Evolutionary conservation across 192 early-diverging fungal species (phyloP), one percentile per base, ranked within the genome.

Genomic region (Coemansia sp.): DNA sequence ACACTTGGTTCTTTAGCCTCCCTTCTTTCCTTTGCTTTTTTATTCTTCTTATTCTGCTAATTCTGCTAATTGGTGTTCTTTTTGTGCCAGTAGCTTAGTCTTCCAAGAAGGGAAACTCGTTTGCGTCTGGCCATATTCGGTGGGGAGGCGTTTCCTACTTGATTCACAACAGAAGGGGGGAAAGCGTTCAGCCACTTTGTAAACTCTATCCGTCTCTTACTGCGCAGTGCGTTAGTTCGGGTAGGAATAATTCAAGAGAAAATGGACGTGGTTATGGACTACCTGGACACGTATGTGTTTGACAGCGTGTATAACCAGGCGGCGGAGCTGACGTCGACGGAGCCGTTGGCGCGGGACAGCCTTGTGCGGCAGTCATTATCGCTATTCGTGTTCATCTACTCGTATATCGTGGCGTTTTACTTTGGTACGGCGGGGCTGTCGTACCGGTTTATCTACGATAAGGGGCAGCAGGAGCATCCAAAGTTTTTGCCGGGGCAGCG

Each of bases 401-500:
- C 88, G 31, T 88, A 89, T 44, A 88, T 78, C 20, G 65, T 79
- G 37, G 38, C 86, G 58, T 86, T 94, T 51, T 99, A 99, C 65
- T 84, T 95, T 41, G 38, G 60, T 47, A 80, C 86, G 21, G 84
- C 90, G 0, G 65, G 78, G 2, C 51, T 89, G 26, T 87, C 88
- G 38, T 99, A 92, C 76, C 79, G 75, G 60, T 60, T 90, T 14
- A 66, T 96, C 16, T 99, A 89, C 74, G 93, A 99, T 60, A 81
- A 89, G 50, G 79, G 82, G 22, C 82, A 85, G n/a, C 81, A 85
- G 76, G 85, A 88, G 75, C 92, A 99, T 60, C 93, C 93, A 28
- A 95, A 95, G 62, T 94, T 82, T 55, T 76, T 99, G 31, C 81
- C 78, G 51, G 88, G 93, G 56, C 96, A 99, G 64, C 80, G 92